Base-by-base conservation (phyloP, 106 monocot species). In the Dioscorea alata region DNA sequence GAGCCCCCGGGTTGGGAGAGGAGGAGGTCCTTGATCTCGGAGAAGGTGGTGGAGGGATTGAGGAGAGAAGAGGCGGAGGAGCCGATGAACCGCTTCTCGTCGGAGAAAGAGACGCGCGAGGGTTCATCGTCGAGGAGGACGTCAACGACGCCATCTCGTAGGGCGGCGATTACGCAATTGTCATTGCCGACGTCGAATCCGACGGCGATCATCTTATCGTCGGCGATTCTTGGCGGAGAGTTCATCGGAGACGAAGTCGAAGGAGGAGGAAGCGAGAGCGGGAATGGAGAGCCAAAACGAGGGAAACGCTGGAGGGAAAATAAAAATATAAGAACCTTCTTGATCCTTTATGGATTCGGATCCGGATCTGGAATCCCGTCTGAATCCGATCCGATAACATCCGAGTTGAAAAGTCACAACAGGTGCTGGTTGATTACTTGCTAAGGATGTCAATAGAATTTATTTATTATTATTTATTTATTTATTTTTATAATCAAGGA, bases 131-230 rank as follows among this genome's bases (percentile, higher is more conserved):
- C 88, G 70, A 88, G 86, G 66, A 95, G 73, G 18, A 86, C 91
- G 66, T 96, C 86, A 74, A 91, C 77, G 73, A 74, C 81, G 16
- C 83, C 78, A 34, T 81, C 73, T 56, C 75, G 61, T 42, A 70
- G 88, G 61, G 88, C 95, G 5, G 42, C 42, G 64, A 89, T 54
- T 23, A 88, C 91, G 28, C 72, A 77, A 65, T 32, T 95, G 78
- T 88, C 83, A 66, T 91, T 91, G 49, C 95, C 91, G 76, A 91
- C 59, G 79, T 95, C 95, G 81, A 95, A 78, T 0, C 91, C 91
- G 6, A 95, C 82, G 12, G 77, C 87, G 74, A 74, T 83, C 88
- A 91, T 91, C 59, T 71, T 59, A 23, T 23, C 42, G 9, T 6
- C 53, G 31, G 34, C 3, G 28, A 28, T 42, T 1, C 2, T 28